Evolutionary conservation across 768 basidiomycete species (phyloP).

Genomic region (Kwoniella dejecticola): DNA sequence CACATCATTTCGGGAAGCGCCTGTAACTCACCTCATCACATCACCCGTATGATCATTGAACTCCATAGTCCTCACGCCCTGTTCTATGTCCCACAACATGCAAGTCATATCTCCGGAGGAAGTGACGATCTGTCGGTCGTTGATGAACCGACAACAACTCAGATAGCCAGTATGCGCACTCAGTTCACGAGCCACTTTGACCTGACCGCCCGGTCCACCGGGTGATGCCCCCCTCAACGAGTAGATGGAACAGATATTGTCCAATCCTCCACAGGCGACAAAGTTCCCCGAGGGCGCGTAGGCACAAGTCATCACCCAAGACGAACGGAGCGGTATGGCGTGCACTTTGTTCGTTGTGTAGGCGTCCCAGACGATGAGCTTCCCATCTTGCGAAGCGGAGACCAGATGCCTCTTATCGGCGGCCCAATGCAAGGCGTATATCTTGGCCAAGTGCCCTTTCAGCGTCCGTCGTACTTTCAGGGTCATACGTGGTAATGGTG

Average conservation of each 20-base stretch:
- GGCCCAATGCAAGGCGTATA: slow-evolving; percentile 99
- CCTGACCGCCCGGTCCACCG: slow-evolving; percentile 60
- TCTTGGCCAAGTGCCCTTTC: slow-evolving; percentile 97
- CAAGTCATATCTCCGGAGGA: slow-evolving; percentile 99
- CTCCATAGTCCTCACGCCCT: slow-evolving; percentile 94
- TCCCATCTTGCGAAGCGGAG: slow-evolving; percentile 98
- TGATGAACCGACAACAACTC: slow-evolving; percentile 97
- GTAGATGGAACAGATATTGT: slow-evolving; percentile 99
- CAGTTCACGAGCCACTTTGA: slow-evolving; percentile 89
- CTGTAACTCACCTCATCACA: slow-evolving; percentile 84
- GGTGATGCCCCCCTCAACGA: slow-evolving; percentile 69
- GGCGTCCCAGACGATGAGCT: slow-evolving; percentile 99
- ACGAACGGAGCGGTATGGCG: slow-evolving; percentile 94
- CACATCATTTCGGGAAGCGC: neutral
- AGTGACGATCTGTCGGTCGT: slow-evolving; percentile 97
- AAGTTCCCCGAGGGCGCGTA: slow-evolving; percentile 96
- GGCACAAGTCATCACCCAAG: slow-evolving; percentile 99
- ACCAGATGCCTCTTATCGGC: slow-evolving; percentile 95
- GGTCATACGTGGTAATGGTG: slow-evolving; percentile 90
- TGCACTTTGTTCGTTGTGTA: slow-evolving; percentile 99
- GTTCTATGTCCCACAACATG: slow-evolving; percentile 99
- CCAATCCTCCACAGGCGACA: slow-evolving; percentile 96
- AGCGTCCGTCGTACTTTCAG: slow-evolving; percentile 95
- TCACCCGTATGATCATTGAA: slow-evolving; percentile 99
- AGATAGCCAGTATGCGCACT: slow-evolving; percentile 98